These are phyloP conservation scores for Areca catechu DNA, from an alignment of 176 grass and related monocot genomes.

Conservation along the genomic window DNA sequence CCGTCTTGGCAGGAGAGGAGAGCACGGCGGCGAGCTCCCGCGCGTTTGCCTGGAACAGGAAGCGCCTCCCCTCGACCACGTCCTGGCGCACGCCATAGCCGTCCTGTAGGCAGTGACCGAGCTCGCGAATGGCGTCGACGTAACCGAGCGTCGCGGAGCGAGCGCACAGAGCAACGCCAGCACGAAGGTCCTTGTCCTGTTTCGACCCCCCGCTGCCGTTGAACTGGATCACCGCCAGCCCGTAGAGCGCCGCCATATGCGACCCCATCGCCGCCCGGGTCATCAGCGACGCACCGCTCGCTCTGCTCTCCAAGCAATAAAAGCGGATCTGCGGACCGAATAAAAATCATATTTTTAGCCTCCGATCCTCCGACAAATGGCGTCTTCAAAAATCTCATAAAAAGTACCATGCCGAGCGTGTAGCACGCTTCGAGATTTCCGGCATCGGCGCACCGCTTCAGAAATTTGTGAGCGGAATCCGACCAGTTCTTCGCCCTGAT, in stretches of 20 bases:
- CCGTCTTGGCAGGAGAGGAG: neutral
- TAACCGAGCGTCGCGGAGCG: slow-evolving; percentile 54
- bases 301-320: slow-evolving; percentile 45
- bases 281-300: slow-evolving; percentile 30
- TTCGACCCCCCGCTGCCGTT: slow-evolving; percentile 59
- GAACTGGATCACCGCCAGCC: slow-evolving; percentile 59
- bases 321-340: slow-evolving; percentile 34
- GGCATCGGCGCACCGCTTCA: slow-evolving; percentile 41
- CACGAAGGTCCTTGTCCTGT: slow-evolving; percentile 41
- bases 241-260: slow-evolving; percentile 48
- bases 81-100: slow-evolving; percentile 51
- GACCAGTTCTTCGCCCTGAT: slow-evolving; percentile 36
- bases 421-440: slow-evolving; percentile 65
- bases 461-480: slow-evolving; percentile 38
- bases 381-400: neutral
- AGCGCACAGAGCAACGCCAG: slow-evolving; percentile 45
- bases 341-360: slow-evolving; percentile 9
- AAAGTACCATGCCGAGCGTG: slow-evolving; percentile 63
- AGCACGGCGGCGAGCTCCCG: slow-evolving; percentile 20
- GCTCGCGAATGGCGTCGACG: slow-evolving; percentile 56
- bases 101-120: slow-evolving; percentile 72
- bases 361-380: neutral
- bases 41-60: slow-evolving; percentile 54
- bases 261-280: slow-evolving; percentile 34
- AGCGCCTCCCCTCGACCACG: slow-evolving; percentile 28